Base-by-base conservation (phyloP, 2,329 filamentous ascomycete species). In the Epichloe gansuensis region DNA sequence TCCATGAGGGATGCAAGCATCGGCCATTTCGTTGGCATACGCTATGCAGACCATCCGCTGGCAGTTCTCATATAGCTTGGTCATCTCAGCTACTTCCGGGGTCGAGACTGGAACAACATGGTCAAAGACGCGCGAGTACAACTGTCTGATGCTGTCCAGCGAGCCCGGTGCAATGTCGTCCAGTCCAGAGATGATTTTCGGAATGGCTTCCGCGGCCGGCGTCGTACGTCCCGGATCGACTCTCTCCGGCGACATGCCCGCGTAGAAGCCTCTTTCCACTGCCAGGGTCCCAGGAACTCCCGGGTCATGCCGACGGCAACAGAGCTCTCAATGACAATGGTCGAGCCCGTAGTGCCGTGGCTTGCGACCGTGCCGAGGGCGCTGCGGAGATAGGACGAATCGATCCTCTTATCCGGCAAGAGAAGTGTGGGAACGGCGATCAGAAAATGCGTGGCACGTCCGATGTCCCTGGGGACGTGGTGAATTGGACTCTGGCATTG, bases 51-150 rank as follows among this genome's bases (percentile, higher is more conserved):
- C 65, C 72, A 77, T 78, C 2, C 76, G 69, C 59, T 79, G 75
- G 59, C 77, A 80, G 59, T 80, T 80, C 55, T 80, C 76, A 58
- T 78, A 80, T 12, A 80, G 64, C 63, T 80, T 80, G 56, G 72
- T 75, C 74, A 80, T 78, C 61, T 80, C 77, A 1, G 77, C 77
- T 1, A 78, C 75, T 58, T 80, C 77, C 1, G 76, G 75, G 34
- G 62, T 64, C 11, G 73, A 75, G 34, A 79, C 75, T 0, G 72
- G 67, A 6, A 78, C 66, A 5, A 79, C 65, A 0, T 63, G 60
- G 48, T 76, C 66, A 55, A 78, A 79, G 1, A 71, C 73, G n/a
- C 62, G 59, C 2, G 65, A 64, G 60, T 80, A 80, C 4, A 79
- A 61, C 6, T 61, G 58, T 6, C 61, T 54, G 51, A 80, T 77